Base-by-base conservation (phyloP, 2,329 filamentous ascomycete species). In the Dothidotthia symphoricarpi region DNA sequence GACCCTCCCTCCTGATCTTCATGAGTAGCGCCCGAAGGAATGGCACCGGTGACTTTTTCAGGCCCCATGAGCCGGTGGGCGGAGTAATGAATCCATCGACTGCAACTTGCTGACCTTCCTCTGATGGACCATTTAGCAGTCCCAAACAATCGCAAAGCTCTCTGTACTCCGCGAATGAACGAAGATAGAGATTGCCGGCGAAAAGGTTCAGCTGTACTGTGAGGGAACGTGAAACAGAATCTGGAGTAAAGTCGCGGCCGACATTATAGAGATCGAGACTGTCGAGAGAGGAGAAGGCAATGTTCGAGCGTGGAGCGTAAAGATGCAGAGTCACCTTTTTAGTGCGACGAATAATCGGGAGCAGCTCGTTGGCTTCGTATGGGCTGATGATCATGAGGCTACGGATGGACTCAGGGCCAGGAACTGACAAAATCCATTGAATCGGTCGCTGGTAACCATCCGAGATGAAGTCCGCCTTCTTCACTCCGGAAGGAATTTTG, bases 111-210 rank as follows among this genome's bases (percentile, higher is more conserved):
- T 64, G 39, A 6, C 55, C 57, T 0, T 53, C 42, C 9, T 41
- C 16, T 2, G 49, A 34, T 2, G 44, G 41, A 0, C 47, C 24
- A 16, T 60, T 69, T 0, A 69, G 60, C 0, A 85, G 52, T 0
- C 80, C 75, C 0, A 86, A 63, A 27, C 72, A 74, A 1, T 67
- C 55, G 42, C 80, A 83, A 0, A 75, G 54, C 1, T 66, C 56
- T 0, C 57, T 45, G 44, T 87, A 88, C 36, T 85, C 75, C 0
- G 64, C 41, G 28, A 71, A 77, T 0, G 69, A 73, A 0, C 56
- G 59, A 8, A 87, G 67, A 48, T 87, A 88, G 0, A 87, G 69
- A 37, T 85, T 81, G 0, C 84, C 85, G 0, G 85, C 70, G 37
- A 88, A 87, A 0, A 88, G 63, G 28, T 84, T 83, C 0, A 88